phyloP scores from a whole-genome alignment of 345 rosid species.

The Eucalyptus rudis region DNA sequence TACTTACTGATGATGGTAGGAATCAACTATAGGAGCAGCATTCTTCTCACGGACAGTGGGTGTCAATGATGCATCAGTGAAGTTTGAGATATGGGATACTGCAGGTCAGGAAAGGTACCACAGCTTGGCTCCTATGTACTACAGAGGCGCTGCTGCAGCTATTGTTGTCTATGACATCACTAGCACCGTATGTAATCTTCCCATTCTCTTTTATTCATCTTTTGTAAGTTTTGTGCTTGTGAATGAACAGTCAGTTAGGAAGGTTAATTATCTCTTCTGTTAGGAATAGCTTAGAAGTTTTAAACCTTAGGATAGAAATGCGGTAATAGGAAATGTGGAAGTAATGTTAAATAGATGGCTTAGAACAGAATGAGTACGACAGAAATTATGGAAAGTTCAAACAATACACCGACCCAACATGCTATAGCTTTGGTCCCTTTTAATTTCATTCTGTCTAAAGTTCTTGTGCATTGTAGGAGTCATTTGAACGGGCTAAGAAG shows the following conservation, averaged over 20 bases:
- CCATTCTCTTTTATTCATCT: background rate
- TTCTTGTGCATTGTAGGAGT: conserved; percentile 13
- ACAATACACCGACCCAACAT: background rate
- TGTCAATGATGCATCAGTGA: conserved; percentile 45
- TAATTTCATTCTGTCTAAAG: background rate
- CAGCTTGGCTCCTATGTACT: conserved; percentile 66
- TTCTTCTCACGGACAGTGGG: conserved; percentile 55
- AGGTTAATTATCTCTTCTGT: background rate
- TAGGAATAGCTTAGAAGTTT: background rate
- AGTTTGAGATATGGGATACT: conserved; percentile 64
- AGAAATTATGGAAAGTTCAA: background rate
- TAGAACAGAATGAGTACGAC: background rate
- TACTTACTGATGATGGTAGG: conserved; percentile 9
- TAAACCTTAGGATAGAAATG: background rate
- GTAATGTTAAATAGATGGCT: background rate
- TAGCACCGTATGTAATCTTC: conserved; percentile 8
- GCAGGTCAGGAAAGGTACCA: conserved; percentile 63
- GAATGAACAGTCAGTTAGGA: background rate
- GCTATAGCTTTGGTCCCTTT: background rate
- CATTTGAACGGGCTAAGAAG: conserved; percentile 50
- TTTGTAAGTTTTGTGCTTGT: background rate
- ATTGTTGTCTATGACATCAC: conserved; percentile 48
- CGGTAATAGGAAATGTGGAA: background rate
- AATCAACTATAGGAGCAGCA: conserved; percentile 57
- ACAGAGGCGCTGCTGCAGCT: conserved; percentile 63